These are phyloP conservation scores for Botrytis elliptica DNA, from an alignment of 2,329 filamentous ascomycete species.

Conservation along the genomic window DNA sequence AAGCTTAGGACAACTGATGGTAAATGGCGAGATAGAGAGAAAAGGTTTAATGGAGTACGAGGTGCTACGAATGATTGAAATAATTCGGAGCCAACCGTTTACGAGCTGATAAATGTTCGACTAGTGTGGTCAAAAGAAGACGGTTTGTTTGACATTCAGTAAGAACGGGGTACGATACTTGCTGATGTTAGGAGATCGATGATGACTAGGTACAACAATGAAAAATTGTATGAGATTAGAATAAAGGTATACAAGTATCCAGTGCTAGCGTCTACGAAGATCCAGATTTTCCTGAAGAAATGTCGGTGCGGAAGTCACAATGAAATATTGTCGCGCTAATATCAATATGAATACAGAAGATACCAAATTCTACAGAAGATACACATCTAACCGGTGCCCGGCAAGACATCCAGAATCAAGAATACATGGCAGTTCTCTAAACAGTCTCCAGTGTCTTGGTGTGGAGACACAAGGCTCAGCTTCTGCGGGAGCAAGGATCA, in stretches of 20 bases:
- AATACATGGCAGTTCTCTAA: not conserved
- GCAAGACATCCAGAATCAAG: not conserved
- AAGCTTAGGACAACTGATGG: not conserved
- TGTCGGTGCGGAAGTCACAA: not conserved
- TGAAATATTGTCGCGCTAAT: not conserved
- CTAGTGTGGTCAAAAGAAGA: not conserved
- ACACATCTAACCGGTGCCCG: not conserved
- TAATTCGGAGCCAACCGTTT: not conserved
- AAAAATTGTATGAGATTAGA: not conserved
- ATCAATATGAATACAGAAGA: not conserved
- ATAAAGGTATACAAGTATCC: not conserved
- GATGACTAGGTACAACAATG: not conserved
- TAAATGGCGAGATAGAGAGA: not conserved
- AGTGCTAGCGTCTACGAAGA: not conserved
- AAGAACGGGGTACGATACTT: not conserved
- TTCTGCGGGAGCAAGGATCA: not conserved
- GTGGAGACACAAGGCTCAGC: conserved; percentile 1
- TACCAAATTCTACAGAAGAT: not conserved
- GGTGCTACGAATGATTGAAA: not conserved
- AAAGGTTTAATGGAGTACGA: not conserved
- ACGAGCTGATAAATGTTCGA: not conserved
- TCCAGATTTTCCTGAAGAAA: not conserved
- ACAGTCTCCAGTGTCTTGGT: not conserved
- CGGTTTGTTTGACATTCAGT: not conserved
- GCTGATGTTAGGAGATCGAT: not conserved